Base-by-base conservation (phyloP, 495 filamentous ascomycete species). In the Aspergillus sclerotioniger region DNA sequence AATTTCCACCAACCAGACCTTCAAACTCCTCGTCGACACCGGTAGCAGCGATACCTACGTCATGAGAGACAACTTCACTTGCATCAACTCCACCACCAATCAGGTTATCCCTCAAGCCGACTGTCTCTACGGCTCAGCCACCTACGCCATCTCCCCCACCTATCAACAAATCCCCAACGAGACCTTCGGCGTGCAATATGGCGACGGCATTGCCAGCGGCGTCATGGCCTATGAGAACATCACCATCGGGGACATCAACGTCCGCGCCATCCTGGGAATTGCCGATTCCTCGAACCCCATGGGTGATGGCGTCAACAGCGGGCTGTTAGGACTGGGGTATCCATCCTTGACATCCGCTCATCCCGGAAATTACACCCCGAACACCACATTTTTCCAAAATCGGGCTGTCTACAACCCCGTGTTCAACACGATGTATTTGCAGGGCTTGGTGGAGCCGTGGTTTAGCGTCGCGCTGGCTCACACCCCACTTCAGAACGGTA, bases 41-140 rank as follows among this genome's bases (percentile, higher is more conserved):
- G 85, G 86, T 6, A 83, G 79, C 58, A 79, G 74, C 59, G 86
- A 89, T 60, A 85, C 82, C 8, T 88, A 84, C 77, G 63, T 87
- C 12, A 73, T 79, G 16, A 61, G 74, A 33, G 58, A 65, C 6
- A 68, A 71, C 13, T 87, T 79, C 53, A 51, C 62, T 12, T 89
- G 85, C 60, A 61, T 80, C 16, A 66, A 70, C 44, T 41, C 58
- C 8, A 63, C 50, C n/a, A 71, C 46, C 54, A 63, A 68, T 31
- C 46, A 60, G 0, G 45, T 52, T 0, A 56, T 71, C 21, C 47
- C 65, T 8, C 53, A 73, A 61, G 60, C 50, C 6, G 46, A 72
- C 33, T 88, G 85, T 66, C 44, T 35, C 8, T 72, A 72, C 17
- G 76, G 82, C 37, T 77, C 77, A n/a, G 37, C 69, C 1, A 71